A percentile compares a stretch with the other conserved stretches of the same genome.
phyloP scores from a whole-genome alignment of 495 filamentous ascomycete species.

The Annulohypoxylon nitens region DNA sequence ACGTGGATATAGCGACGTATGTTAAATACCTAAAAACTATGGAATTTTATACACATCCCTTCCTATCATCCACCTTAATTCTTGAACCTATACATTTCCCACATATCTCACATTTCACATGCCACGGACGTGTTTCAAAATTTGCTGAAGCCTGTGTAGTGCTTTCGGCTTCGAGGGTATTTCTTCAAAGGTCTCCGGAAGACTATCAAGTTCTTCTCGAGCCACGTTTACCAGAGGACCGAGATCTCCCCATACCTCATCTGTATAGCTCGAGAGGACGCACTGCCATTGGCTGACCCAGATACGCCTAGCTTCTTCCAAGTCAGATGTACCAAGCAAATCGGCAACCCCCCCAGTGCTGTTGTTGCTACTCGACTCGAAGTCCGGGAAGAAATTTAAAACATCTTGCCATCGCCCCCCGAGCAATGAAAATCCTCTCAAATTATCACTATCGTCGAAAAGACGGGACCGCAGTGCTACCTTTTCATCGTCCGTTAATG shows the following conservation, averaged over 20 bases:
- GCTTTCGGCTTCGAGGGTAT: slow-evolving; percentile 33
- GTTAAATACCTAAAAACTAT: neutral
- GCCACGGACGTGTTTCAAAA: slow-evolving; percentile 42
- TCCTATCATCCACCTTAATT: neutral
- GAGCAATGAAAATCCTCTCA: slow-evolving; percentile 1
- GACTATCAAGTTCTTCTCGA: slow-evolving; percentile 66
- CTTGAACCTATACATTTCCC: slow-evolving; percentile 1
- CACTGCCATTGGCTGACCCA: slow-evolving; percentile 70
- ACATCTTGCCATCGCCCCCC: slow-evolving; percentile 54
- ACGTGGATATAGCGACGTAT: slow-evolving; percentile 1
- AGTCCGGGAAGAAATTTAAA: slow-evolving; percentile 60
- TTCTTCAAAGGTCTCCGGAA: slow-evolving; percentile 28
- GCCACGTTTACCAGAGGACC: slow-evolving; percentile 72
- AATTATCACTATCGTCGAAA: slow-evolving; percentile 45
- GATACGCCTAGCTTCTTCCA: slow-evolving; percentile 58
- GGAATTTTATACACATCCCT: neutral
- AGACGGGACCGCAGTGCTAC: slow-evolving; percentile 51
- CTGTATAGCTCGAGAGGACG: slow-evolving; percentile 75
- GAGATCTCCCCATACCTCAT: slow-evolving; percentile 85
- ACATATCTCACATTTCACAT: neutral
- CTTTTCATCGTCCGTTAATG: slow-evolving; percentile 43
- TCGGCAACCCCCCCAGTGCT: slow-evolving; percentile 28
- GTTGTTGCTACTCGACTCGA: slow-evolving; percentile 34
- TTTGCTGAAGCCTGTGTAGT: slow-evolving; percentile 45
- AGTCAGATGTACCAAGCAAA: slow-evolving; percentile 52